phyloP scores from a whole-genome alignment of 441 rosid species.

The Populus hybrid region DNA sequence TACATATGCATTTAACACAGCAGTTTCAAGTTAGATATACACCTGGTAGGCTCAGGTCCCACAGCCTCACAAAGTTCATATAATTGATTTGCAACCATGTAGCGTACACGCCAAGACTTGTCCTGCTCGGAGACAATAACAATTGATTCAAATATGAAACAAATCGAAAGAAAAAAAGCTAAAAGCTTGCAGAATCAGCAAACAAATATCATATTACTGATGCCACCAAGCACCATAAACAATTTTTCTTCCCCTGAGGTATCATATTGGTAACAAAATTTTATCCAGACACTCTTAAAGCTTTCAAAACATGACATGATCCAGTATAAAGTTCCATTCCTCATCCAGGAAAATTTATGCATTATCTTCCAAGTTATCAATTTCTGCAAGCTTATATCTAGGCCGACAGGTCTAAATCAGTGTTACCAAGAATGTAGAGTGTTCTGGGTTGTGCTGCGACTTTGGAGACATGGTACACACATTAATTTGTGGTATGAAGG shows the following conservation, averaged over 20 bases:
- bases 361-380: not conserved
- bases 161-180: not conserved
- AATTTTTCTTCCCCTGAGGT: not conserved
- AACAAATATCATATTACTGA: not conserved
- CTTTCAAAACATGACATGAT: not conserved
- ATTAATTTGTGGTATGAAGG: not conserved
- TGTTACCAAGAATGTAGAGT: not conserved
- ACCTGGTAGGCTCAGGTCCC: constrained; percentile 94
- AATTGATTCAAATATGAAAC: not conserved
- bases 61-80: constrained; percentile 95
- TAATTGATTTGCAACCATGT: constrained; percentile 97
- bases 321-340: not conserved
- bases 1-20: too few species aligned
- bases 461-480: not conserved
- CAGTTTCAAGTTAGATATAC: constrained; percentile 11
- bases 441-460: not conserved
- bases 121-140: constrained; percentile 45
- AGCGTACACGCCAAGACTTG: constrained; percentile 98
- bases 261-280: not conserved
- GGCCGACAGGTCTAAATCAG: not conserved
- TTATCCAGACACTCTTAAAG: not conserved
- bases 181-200: not conserved
- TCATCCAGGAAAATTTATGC: too few species aligned
- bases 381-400: not conserved
- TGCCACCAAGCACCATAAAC: not conserved